Base-by-base conservation (phyloP, 495 filamentous ascomycete species). In the Daldinia caldariorum region DNA sequence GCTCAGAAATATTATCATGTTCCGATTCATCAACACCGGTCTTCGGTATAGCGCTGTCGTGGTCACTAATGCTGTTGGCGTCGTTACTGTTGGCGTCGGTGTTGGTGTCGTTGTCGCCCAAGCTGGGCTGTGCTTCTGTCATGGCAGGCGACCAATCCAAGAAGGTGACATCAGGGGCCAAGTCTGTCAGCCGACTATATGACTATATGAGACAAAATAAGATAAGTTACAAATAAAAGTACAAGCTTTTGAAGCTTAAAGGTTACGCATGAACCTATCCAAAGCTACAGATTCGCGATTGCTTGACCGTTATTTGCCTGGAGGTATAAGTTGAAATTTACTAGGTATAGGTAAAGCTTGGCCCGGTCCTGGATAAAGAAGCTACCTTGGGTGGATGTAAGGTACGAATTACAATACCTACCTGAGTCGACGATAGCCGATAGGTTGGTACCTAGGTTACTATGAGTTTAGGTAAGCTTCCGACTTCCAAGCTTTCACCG, bases 121-220 rank as follows among this genome's bases (percentile, higher is more conserved):
- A 63, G 38, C 69, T 70, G 71, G 80, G 80, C 79, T 78, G 73
- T 69, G 73, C 77, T 72, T 82, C 79, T 70, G 81, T 83, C 81
- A 83, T 83, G 74, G 71, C 69, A 68, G 69, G 69, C 63, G 57
- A 63, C 65, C 41, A 45, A 69, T 34, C 55, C 13, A 14, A 50
- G 41, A 26, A n/a, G 37, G 7, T 65, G 26, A 65, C 70, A 72
- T 72, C 32, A 55, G 69, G 58, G 56, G 55, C 49, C 14, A 61
- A 53, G 12, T 53, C 4, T 12, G 12, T 4, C 12, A n/a, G n/a
- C 7, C 4, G 26, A 67, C 29, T 45, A 13, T 60, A 20, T 45
- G 26, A 67, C 29, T 45, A 13, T 60, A 20, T 45, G 20, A 58
- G 9, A 49, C 32, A 43, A 32, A 31, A 12, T 13, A 26, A 65